phyloP scores from a whole-genome alignment of 129 eudicot genomes.

The Lactuca sativa region DNA sequence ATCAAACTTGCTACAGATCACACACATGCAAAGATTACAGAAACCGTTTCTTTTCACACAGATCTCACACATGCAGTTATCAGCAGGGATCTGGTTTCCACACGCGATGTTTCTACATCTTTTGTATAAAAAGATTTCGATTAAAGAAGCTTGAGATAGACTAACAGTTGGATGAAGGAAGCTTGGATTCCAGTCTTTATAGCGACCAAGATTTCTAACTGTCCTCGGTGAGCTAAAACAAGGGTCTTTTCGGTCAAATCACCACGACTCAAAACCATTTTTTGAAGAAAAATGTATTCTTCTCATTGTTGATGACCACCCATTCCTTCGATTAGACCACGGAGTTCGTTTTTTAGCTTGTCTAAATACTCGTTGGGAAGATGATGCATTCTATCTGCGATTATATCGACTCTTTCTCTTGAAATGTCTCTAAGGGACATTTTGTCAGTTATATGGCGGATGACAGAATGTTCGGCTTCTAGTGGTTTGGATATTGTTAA shows the following conservation, averaged over 20 bases:
- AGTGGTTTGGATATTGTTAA: constrained; percentile 47
- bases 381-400: constrained; percentile 78
- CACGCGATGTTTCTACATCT: constrained; percentile 92
- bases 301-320: constrained; percentile 86
- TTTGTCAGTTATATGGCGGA: constrained; percentile 66
- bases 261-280: constrained; percentile 58
- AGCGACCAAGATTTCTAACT: constrained; percentile 84
- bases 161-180: constrained; percentile 81
- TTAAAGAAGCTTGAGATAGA: constrained; percentile 81
- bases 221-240: constrained; percentile 65
- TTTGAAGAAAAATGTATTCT: constrained; percentile 70
- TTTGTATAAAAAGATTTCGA: constrained; percentile 76
- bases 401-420: constrained; percentile 63
- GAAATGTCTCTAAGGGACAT: constrained; percentile 66
- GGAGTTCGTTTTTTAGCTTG: constrained; percentile 66
- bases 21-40: constrained; percentile 97
- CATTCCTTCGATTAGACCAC: constrained; percentile 78
- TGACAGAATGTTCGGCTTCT: constrained; percentile 73
- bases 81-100: constrained; percentile 76
- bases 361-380: constrained; percentile 81
- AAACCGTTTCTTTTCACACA: constrained; percentile 82
- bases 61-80: constrained; percentile 75
- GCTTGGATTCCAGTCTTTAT: constrained; percentile 91
- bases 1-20: constrained; percentile 89
- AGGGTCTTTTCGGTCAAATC: constrained; percentile 76